phyloP scores from a whole-genome alignment of 805 yeast species.

The Candida qinlingensis region DNA sequence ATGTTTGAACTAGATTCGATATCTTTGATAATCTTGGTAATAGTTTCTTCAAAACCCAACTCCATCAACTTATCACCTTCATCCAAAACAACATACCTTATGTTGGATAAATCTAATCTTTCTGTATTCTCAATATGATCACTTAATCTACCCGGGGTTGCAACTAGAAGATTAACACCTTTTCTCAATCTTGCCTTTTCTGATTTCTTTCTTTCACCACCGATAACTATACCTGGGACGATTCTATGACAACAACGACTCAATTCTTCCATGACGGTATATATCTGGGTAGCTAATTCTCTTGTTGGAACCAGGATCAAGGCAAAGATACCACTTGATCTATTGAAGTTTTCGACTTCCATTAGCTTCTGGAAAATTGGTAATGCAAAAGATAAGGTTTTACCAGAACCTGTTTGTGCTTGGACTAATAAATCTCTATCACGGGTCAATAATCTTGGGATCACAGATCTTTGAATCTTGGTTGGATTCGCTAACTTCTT shows the following conservation, averaged over 20 bases:
- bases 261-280: conserved; percentile 69
- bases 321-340: conserved; percentile 85
- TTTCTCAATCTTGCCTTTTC: conserved; percentile 94
- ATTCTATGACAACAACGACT: conserved; percentile 76
- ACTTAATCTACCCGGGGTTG: conserved; percentile 93
- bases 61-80: conserved; percentile 97
- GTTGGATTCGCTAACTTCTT: conserved; percentile 69
- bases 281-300: conserved; percentile 89
- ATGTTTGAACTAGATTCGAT: conserved; percentile 42
- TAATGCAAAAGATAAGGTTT: conserved; percentile 79
- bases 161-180: conserved; percentile 94
- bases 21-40: conserved; percentile 63
- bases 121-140: conserved; percentile 92
- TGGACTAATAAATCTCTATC: conserved; percentile 74
- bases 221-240: conserved; percentile 94
- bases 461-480: conserved; percentile 73
- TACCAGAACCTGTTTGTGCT: conserved; percentile 98
- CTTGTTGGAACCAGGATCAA: conserved; percentile 89
- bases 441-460: conserved; percentile 51
- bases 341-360: conserved; percentile 40
- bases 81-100: conserved; percentile 86
- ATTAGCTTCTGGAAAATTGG: conserved; percentile 78
- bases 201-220: conserved; percentile 96
- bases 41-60: conserved; percentile 92
- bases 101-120: conserved; percentile 62